A percentile compares a stretch with the other conserved stretches of the same genome.
phyloP scores from a whole-genome alignment of 768 basidiomycete species.

The Mycena vulgaris region DNA sequence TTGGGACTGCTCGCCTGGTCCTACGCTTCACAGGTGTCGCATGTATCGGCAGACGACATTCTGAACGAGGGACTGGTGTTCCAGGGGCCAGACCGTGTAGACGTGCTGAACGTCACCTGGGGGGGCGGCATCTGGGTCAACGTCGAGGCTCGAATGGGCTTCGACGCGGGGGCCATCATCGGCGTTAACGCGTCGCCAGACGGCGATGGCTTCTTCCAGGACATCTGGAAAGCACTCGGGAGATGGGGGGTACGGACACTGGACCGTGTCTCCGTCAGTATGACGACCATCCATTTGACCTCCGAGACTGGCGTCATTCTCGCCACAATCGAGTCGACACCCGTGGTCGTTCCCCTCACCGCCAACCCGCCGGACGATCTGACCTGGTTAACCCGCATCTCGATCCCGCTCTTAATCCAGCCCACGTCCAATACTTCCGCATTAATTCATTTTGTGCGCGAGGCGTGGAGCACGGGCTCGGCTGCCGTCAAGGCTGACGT shows the following conservation, averaged over 20 bases:
- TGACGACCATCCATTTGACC: constrained; percentile 66
- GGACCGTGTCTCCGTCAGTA: constrained; percentile 68
- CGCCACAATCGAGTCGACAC: constrained; percentile 61
- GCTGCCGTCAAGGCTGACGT: constrained; percentile 62
- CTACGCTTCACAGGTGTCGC: constrained; percentile 71
- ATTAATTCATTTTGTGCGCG: constrained; percentile 65
- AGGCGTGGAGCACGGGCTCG: constrained; percentile 71
- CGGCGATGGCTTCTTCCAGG: constrained; percentile 60
- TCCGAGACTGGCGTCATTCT: constrained; percentile 61
- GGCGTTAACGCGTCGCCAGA: constrained; percentile 65
- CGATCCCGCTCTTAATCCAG: constrained; percentile 63
- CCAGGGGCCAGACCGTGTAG: constrained; percentile 72
- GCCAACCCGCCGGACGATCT: constrained; percentile 65
- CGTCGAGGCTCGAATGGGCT: constrained; percentile 70
- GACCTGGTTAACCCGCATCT: constrained; percentile 73
- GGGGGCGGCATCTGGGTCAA: constrained; percentile 73
- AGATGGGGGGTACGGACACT: constrained; percentile 75
- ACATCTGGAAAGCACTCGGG: constrained; percentile 76
- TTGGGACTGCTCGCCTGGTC: constrained; percentile 73
- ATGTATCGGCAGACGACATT: constrained; percentile 71
- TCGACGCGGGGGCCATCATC: constrained; percentile 77
- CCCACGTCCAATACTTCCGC: constrained; percentile 68
- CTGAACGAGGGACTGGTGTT: constrained; percentile 69
- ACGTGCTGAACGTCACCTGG: constrained; percentile 73
- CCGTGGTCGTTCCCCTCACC: constrained; percentile 70